These are phyloP conservation scores for Pichia rugopelliculosa DNA, from an alignment of 805 yeast genomes.

Conservation along the genomic window DNA sequence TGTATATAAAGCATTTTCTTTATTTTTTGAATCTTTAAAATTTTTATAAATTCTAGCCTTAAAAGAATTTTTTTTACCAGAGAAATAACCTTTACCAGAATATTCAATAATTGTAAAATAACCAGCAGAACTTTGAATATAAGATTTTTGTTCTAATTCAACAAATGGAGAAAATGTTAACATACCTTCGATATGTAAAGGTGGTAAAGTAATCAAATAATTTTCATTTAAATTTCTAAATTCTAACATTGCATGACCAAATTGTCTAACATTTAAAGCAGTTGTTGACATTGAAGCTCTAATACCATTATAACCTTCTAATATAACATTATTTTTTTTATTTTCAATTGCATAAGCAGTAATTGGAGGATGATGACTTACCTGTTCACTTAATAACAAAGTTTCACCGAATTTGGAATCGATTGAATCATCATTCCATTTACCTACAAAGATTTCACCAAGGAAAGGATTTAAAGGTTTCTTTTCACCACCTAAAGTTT, in stretches of 20 bases:
- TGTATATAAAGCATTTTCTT: slow-evolving; percentile 65
- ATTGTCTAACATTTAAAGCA: slow-evolving; percentile 81
- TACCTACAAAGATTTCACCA: slow-evolving; percentile 90
- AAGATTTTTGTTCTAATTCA: slow-evolving; percentile 85
- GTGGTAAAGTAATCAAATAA: slow-evolving; percentile 83
- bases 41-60: slow-evolving; percentile 73
- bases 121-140: slow-evolving; percentile 77
- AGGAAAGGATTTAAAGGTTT: slow-evolving; percentile 94
- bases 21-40: slow-evolving; percentile 38
- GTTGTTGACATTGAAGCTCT: slow-evolving; percentile 74
- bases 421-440: slow-evolving; percentile 56
- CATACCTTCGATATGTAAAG: slow-evolving; percentile 91
- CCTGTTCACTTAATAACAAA: slow-evolving; percentile 78
- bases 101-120: slow-evolving; percentile 66
- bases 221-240: slow-evolving; percentile 56
- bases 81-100: slow-evolving; percentile 89
- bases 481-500: slow-evolving; percentile 90
- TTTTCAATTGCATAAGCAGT: slow-evolving; percentile 86
- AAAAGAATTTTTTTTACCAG: slow-evolving; percentile 89
- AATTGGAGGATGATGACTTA: slow-evolving; percentile 94
- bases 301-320: slow-evolving; percentile 88
- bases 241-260: slow-evolving; percentile 78
- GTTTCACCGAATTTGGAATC: slow-evolving; percentile 65
- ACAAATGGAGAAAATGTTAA: slow-evolving; percentile 88
- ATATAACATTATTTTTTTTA: slow-evolving; percentile 55